Percentiles rank a stretch among this genome's conserved stretches.
phyloP scores from a whole-genome alignment of 2,329 filamentous ascomycete genomes.

The Cladosporium sphaerospermum region DNA sequence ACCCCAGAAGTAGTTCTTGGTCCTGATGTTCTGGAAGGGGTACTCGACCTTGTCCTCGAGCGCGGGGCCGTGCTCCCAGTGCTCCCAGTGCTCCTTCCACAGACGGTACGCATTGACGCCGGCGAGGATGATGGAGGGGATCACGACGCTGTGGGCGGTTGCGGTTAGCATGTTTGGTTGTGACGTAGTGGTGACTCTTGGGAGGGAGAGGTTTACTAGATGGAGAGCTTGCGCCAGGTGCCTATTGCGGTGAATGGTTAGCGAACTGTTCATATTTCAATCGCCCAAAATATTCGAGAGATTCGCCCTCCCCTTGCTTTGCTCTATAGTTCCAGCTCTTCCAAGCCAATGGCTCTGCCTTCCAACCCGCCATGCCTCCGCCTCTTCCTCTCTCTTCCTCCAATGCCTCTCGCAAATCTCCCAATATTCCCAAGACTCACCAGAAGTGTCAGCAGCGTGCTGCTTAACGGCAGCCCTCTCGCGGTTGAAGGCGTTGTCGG shows the following conservation, averaged over 20 bases:
- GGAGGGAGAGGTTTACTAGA: conserved; percentile 64
- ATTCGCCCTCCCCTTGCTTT: background rate
- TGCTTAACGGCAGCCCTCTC: conserved; percentile 87
- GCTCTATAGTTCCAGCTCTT: background rate
- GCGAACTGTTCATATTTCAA: background rate
- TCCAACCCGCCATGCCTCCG: background rate
- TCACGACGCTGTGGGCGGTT: conserved; percentile 44
- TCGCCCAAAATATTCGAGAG: too few species aligned
- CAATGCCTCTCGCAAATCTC: background rate
- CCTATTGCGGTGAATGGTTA: conserved; percentile 46
- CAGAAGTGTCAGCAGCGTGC: conserved; percentile 76
- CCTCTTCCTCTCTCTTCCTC: background rate
- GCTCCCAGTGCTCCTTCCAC: conserved; percentile 96
- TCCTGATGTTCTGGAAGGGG: conserved; percentile 94
- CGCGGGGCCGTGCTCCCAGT: conserved; percentile 78
- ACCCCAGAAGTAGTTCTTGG: conserved; percentile 93
- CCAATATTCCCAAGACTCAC: conserved; percentile 48
- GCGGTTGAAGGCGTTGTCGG: conserved; percentile 87
- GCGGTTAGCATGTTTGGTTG: background rate
- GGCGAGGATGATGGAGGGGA: conserved; percentile 66
- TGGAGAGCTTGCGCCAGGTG: conserved; percentile 90
- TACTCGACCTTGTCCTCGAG: conserved; percentile 90
- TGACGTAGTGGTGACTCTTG: conserved; percentile 18
- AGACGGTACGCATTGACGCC: conserved; percentile 79
- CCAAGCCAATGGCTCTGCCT: background rate